Conservation (phyloP, 306 rosid genomes). For the Pyrus bretschneideri region DNA sequence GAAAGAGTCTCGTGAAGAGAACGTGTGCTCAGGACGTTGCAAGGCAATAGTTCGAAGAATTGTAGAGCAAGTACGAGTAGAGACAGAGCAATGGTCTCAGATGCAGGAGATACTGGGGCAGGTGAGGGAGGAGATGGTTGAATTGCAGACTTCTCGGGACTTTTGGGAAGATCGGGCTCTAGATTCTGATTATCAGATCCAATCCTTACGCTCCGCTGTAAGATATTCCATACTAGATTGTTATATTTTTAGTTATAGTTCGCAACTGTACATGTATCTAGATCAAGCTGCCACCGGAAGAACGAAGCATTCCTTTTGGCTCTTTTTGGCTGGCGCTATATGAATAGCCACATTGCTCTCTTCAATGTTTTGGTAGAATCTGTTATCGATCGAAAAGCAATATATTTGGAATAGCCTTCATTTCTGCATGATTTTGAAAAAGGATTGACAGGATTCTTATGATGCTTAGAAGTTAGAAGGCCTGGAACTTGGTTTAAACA, state of each 20-base stretch:
- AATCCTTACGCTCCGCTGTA: constrained; percentile 49
- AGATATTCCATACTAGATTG: constrained; percentile 4
- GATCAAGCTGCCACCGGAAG: no score
- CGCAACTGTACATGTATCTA: neutral
- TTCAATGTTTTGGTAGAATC: no score
- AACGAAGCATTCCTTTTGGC: no score
- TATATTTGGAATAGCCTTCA: neutral
- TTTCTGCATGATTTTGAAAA: neutral
- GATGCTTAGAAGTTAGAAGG: neutral
- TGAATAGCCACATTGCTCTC: no score
- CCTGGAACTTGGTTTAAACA: neutral
- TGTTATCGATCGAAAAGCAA: neutral
- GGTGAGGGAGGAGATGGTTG: constrained; percentile 92
- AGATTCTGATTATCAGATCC: constrained; percentile 47
- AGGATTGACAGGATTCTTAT: neutral
- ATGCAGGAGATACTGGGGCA: constrained; percentile 86
- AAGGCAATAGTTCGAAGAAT: constrained; percentile 67
- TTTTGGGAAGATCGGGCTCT: constrained; percentile 76
- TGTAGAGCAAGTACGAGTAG: constrained; percentile 79
- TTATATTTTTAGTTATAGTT: neutral
- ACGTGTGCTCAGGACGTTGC: constrained; percentile 71
- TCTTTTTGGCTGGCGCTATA: no score
- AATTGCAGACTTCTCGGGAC: constrained; percentile 76
- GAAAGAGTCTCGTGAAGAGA: constrained; percentile 33
- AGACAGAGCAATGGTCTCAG: constrained; percentile 97